Percentiles rank a stretch among this genome's conserved stretches.
These are phyloP conservation scores for Ophiostoma sp. DNA, from an alignment of 2,329 filamentous ascomycete genomes.

Conservation along the genomic window DNA sequence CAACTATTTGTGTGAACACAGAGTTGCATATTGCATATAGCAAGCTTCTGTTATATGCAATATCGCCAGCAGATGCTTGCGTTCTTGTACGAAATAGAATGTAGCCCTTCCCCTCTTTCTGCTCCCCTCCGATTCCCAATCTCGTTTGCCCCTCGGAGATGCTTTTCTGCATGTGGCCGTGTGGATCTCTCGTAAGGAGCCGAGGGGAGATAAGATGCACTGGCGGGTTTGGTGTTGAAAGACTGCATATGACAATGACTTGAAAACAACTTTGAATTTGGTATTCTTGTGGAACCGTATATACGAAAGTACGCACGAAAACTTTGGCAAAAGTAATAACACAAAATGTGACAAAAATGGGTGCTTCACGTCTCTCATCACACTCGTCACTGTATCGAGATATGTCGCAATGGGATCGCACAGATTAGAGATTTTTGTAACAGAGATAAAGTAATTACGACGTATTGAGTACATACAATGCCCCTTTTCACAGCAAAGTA, in stretches of 20 bases:
- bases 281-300: not conserved
- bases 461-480: not conserved
- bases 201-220: not conserved
- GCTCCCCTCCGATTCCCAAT: not conserved
- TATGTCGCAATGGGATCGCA: not conserved
- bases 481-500: not conserved
- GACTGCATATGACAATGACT: not conserved
- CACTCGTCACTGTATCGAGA: conserved; percentile 1
- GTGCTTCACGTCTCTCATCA: not conserved
- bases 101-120: not conserved
- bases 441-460: not conserved
- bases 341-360: not conserved
- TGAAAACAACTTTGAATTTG: not conserved
- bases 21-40: conserved; percentile 17
- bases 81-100: conserved; percentile 3
- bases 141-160: conserved; percentile 9
- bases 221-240: not conserved
- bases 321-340: not conserved
- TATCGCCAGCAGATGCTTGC: not conserved
- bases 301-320: not conserved
- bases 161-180: not conserved
- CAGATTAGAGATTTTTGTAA: not conserved
- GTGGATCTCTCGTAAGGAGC: conserved; percentile 15
- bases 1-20: not conserved
- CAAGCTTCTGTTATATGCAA: not conserved